Base-by-base conservation (phyloP, 169 alveolate genomes). In the Cryptosporidium tyzzeri region DNA sequence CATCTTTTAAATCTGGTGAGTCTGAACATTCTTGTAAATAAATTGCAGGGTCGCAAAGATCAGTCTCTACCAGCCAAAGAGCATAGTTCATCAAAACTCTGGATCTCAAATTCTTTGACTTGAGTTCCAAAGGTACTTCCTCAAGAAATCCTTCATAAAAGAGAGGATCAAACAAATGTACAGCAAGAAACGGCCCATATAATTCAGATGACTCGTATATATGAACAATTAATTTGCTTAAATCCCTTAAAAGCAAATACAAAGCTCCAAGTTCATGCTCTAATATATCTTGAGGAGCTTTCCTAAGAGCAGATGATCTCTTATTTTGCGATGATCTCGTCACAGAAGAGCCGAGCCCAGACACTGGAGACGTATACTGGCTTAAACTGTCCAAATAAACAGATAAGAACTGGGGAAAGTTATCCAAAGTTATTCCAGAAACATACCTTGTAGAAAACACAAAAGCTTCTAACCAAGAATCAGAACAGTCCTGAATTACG, bases 391-490 rank as follows among this genome's bases (percentile, higher is more conserved):
- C 89, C 75, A 80, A 8, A n/a, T 80, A 80, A 26, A 80, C 55
- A 6, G 73, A 59, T 6, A 80, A 21, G 16, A 80, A 80, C 35
- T 80, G 80, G 0, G 69, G 53, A 41, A 80, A 80, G 53, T 80
- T 80, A 4, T 80, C 65, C 62, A 80, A 44, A 41, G 29, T 59
- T 26, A 80, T 80, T 16, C 89, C 89, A 5, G 73, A 10, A 44
- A 80, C 89, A 48, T 80, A 80, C 35, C 35, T 65, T 3, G 74
- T 44, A 58, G 89, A 80, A 67, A 80, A 80, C 12, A 80, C 50
- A 62, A 80, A 80, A 33, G 89, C 89, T 23, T 80, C 89, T n/a
- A 80, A 37, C 89, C 89, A 80, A 16, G 89, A 80, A 26, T 80
- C 65, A 2, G 89, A 59, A 26, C 73, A 41, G 21, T 35, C 45